Evolutionary conservation across 2,329 filamentous ascomycete species (phyloP), one percentile per base, ranked within the genome.

Genomic region (Aspergillus pseudotamarii): DNA sequence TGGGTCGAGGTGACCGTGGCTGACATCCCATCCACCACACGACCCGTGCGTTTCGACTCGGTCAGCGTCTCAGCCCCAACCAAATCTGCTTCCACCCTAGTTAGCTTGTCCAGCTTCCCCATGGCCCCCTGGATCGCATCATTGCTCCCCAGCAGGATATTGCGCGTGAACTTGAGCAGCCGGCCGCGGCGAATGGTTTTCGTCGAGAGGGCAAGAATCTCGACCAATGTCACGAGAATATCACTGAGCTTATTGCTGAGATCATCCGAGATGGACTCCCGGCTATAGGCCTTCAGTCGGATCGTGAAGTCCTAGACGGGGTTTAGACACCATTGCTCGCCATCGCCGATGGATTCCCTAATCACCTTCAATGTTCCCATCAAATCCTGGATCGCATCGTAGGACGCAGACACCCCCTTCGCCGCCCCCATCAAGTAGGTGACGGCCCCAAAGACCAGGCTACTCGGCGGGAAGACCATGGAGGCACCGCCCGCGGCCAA

Each of bases 311-410:
- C 64, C 63, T 64, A 55, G 3, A 23, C 9, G 4, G 19, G 30
- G 12, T 34, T 32, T 21, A 32, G 28, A 54, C 30, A 6, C 28
- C 28, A 23, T 36, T 11, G 14, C 26, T 30, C 26, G 6, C n/a
- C 12, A 23, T 46, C 4, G 5, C 5, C n/a, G 10, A 9, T 5
- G 6, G n/a, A 46, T 21, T 2, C 43, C 11, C 4, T 46, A 46
- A 10, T 46, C 46, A 64, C 63, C 50, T 65, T 59, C 28, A 65
- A 68, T 36, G 77, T 75, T 12, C 75, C 75, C 68, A 84, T 81
- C 28, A 84, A 68, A 54, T 81, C 80, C 2, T 80, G 66, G 8
- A 84, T 83, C 6, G 76, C 76, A 66, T 84, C 80, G 55, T 84
- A 84, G 9, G 76, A 75, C 0, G 77, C 69, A 0, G 80, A 82